A percentile compares a stretch with the other conserved stretches of the same genome.
Evolutionary conservation across 1,284 basidiomycete genomes (phyloP).

Genomic region (Phellinidium pouzarii): DNA sequence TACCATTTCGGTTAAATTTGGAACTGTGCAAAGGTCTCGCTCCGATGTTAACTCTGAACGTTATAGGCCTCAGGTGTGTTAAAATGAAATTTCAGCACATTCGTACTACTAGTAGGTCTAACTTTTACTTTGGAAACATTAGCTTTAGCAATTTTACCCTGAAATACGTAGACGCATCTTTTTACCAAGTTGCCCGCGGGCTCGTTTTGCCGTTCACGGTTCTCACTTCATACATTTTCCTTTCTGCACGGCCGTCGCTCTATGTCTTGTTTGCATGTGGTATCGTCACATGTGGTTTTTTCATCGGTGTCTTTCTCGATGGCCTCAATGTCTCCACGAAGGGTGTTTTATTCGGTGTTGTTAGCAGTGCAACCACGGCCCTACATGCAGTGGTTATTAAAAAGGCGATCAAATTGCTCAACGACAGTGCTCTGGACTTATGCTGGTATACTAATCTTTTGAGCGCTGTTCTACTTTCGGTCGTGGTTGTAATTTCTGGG

Average conservation of each 20-base stretch:
- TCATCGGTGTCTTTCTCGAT: slow-evolving; percentile 78
- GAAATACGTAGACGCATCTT: slow-evolving; percentile 87
- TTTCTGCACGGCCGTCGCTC: slow-evolving; percentile 66
- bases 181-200: slow-evolving; percentile 87
- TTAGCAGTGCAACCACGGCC: slow-evolving; percentile 73
- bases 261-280: slow-evolving; percentile 64
- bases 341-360: slow-evolving; percentile 70
- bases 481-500: slow-evolving; percentile 62
- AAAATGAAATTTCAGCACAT: background rate
- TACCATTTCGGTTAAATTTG: slow-evolving; percentile 54
- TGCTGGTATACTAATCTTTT: slow-evolving; percentile 83
- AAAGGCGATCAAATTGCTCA: slow-evolving; percentile 65
- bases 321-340: slow-evolving; percentile 50
- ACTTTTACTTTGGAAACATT: slow-evolving; percentile 9
- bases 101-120: background rate
- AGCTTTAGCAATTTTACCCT: slow-evolving; percentile 88
- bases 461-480: slow-evolving; percentile 59
- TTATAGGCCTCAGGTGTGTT: slow-evolving; percentile 70
- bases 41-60: slow-evolving; percentile 68
- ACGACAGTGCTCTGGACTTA: slow-evolving; percentile 70
- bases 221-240: slow-evolving; percentile 63
- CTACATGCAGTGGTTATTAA: slow-evolving; percentile 85
- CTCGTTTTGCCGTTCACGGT: slow-evolving; percentile 85
- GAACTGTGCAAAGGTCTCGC: slow-evolving; percentile 63
- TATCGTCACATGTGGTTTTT: slow-evolving; percentile 78